A percentile compares a stretch with the other conserved stretches of the same genome.
Conservation (phyloP, 805 yeast genomes). For the Pichia rugopelliculosa region DNA sequence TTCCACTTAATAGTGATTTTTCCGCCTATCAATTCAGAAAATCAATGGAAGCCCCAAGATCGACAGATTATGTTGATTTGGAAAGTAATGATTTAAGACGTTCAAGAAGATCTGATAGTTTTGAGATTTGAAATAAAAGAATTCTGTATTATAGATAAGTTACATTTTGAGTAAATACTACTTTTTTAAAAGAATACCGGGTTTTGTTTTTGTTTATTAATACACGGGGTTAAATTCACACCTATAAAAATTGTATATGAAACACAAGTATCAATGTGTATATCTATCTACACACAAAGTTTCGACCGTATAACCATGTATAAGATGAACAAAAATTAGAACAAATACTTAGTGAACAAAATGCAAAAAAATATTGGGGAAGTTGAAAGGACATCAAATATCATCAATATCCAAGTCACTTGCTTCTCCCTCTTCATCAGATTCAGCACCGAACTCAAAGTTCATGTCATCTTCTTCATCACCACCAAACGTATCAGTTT, state of each 20-base stretch:
- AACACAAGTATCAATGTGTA: not conserved
- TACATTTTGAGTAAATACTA: not conserved
- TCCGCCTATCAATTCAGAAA: conserved; percentile 68
- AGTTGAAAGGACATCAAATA: conserved; percentile 42
- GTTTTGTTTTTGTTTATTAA: not conserved
- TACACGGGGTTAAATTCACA: not conserved
- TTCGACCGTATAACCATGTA: not conserved
- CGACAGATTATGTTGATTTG: conserved; percentile 20
- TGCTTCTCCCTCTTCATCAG: conserved; percentile 64
- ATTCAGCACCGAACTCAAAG: conserved; percentile 95
- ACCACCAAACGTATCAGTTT: conserved; percentile 93
- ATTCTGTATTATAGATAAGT: not conserved
- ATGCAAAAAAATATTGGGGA: not conserved
- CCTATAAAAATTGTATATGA: not conserved
- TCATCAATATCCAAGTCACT: conserved; percentile 88
- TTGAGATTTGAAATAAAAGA: conserved; percentile 29
- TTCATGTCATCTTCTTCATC: conserved; percentile 97
- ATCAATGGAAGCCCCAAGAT: conserved; percentile 51
- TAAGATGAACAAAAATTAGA: no score
- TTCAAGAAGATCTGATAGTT: conserved; percentile 51
- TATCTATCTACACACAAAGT: not conserved
- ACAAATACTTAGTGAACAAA: not conserved
- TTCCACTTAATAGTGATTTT: conserved; percentile 78
- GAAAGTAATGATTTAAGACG: conserved; percentile 33
- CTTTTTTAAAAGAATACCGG: not conserved